Evolutionary conservation across 306 rosid species (phyloP), one percentile per base, ranked within the genome.

Genomic region (Casuarina glauca): DNA sequence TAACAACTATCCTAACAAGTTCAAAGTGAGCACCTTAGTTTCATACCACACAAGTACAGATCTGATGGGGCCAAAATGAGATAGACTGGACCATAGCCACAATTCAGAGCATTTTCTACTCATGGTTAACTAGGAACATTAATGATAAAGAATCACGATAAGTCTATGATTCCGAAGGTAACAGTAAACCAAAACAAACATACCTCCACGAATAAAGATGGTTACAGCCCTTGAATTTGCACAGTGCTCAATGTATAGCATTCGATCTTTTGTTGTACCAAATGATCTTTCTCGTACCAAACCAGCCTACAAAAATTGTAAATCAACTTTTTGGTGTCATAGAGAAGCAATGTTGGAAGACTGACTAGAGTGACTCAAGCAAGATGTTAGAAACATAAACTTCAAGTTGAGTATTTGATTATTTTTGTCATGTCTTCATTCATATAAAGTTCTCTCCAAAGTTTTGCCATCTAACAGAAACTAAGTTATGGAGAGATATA

Each of bases 171-270:
- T 38, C 38, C 41, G 67, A 51, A 38, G 36, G 48, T 16, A 76
- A 57, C 26, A 39, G 38, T 19, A 53, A 9, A 48, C 58, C 67
- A 79, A 64, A 57, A 64, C 38, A 61, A 62, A 66, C 85, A 78
- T 60, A 96, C 99, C 99, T 81, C 99, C 99, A 51, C 98, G 96
- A 76, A 91, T 89, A 74, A 93, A 96, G 57, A 96, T 80, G 50
- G 97, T 96, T 36, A 93, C 98, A 72, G 98, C 99, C 86, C 87
- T 90, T 69, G 99, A 96, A 80, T 96, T 96, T 53, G 99, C 99
- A 90, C 99, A 93, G 76, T 88, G 99, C 83, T 96, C 99, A 79
- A 96, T 90, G 90, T 93, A 93, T 75, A 96, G 73, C 98, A 96
- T 96, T 66, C 98, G 88, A 69, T 93, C 99, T 89, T 96, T 96